Evolutionary conservation across 371 early-diverging fungal genomes (phyloP).

Genomic region (Haplosporangium sp.): DNA sequence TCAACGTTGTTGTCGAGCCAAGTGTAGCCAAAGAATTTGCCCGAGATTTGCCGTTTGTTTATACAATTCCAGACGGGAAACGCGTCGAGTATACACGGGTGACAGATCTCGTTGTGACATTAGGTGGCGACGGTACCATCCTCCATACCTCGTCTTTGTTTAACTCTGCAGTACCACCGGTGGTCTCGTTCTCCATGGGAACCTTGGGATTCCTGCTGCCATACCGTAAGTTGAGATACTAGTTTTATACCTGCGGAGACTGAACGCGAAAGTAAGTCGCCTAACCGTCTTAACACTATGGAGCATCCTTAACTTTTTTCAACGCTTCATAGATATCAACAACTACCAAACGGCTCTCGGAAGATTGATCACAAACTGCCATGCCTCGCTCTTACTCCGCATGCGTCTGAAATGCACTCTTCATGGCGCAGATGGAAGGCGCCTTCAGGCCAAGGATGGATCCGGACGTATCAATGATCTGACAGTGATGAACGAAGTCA

Average conservation of each 20-base stretch:
- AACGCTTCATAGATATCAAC: conserved; percentile 67
- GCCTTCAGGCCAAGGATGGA: conserved; percentile 56
- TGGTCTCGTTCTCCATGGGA: conserved; percentile 92
- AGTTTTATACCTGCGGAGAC: neutral
- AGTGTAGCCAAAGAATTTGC: conserved; percentile 67
- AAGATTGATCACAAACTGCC: conserved; percentile 68
- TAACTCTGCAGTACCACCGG: conserved; percentile 83
- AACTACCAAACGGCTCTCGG: conserved; percentile 68
- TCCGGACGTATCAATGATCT: conserved; percentile 59
- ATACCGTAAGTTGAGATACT: conserved; percentile 61
- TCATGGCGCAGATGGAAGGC: conserved; percentile 63
- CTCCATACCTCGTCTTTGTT: conserved; percentile 90
- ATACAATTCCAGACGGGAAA: conserved; percentile 61
- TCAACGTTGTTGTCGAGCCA: conserved; percentile 78
- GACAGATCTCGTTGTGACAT: conserved; percentile 89
- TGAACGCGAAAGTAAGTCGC: no score
- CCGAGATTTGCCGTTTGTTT: conserved; percentile 65
- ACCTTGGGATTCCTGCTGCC: conserved; percentile 93
- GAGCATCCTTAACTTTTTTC: conserved; percentile 53
- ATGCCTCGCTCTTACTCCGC: conserved; percentile 73
- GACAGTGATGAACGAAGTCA: conserved; percentile 90
- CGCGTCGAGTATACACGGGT: conserved; percentile 64
- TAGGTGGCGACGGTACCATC: conserved; percentile 98
- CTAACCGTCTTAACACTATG: neutral
- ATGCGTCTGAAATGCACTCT: conserved; percentile 82